Conservation (phyloP, 345 rosid species). For the Salix caprea region DNA sequence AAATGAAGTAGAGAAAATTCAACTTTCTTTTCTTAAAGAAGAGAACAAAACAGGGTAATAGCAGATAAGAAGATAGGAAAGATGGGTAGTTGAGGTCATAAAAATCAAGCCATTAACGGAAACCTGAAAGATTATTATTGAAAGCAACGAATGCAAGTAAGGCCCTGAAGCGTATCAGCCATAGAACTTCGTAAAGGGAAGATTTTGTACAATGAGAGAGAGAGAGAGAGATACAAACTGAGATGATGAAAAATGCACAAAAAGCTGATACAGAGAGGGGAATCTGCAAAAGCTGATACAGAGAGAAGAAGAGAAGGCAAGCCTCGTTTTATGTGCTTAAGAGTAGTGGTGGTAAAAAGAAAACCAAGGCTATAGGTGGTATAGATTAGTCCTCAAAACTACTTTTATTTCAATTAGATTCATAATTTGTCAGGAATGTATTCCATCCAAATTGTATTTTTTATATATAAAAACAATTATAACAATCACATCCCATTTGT, state of each 20-base stretch:
- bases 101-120: slow-evolving; percentile 11
- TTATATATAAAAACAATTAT: too few relatives aligned
- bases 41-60: background rate
- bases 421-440: too few relatives aligned
- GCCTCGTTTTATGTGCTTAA: slow-evolving; percentile 32
- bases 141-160: slow-evolving; percentile 4
- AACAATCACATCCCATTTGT: too few relatives aligned
- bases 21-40: background rate
- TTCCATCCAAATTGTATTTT: too few relatives aligned
- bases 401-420: too few relatives aligned
- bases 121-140: background rate
- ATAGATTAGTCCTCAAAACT: too few relatives aligned
- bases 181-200: background rate
- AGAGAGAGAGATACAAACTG: slow-evolving; percentile 1
- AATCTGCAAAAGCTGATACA: slow-evolving; percentile 20
- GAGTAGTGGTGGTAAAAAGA: background rate
- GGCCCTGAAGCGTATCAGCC: background rate
- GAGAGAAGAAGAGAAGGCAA: slow-evolving; percentile 4
- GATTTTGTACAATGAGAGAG: background rate
- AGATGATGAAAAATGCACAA: background rate
- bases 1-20: background rate
- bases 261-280: background rate
- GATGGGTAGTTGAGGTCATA: slow-evolving; percentile 5
- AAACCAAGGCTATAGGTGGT: background rate
- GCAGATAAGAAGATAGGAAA: background rate